Evolutionary conservation across 169 alveolate genomes (phyloP).

Genomic region (Eimeria tenella): DNA sequence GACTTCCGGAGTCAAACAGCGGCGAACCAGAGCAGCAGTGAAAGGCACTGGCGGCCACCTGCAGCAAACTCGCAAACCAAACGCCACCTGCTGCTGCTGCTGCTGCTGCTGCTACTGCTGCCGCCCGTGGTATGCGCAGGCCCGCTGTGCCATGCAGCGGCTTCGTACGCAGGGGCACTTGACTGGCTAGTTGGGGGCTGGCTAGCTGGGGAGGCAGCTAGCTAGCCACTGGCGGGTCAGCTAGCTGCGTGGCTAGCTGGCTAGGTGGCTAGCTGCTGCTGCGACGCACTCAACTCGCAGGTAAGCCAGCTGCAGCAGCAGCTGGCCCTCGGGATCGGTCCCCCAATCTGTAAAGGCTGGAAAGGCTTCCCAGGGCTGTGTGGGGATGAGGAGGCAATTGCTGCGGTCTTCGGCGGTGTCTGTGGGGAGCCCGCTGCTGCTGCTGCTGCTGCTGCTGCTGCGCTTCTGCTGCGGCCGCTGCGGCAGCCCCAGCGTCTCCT

Average conservation of each 20-base stretch:
- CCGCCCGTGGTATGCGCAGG: not conserved
- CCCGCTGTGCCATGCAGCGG: too few relatives aligned
- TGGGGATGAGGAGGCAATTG: not conserved
- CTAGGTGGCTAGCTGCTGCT: not conserved
- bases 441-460: slow-evolving; percentile 2
- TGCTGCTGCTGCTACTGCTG: slow-evolving; percentile 30
- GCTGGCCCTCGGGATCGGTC: slow-evolving; percentile 22
- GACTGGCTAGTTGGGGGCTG: not conserved
- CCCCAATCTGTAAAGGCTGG: slow-evolving; percentile 25
- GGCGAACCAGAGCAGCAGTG: not conserved
- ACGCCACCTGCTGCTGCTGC: not conserved
- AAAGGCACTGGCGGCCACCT: not conserved
- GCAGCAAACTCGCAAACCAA: not conserved
- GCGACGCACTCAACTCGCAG: not conserved
- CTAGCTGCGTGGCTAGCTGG: too few relatives aligned
- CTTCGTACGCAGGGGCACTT: too few relatives aligned
- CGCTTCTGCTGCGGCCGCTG: slow-evolving; percentile 18
- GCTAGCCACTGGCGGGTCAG: too few relatives aligned
- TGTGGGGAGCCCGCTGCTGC: not conserved
- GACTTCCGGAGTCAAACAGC: not conserved
- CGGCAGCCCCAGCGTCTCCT: slow-evolving; percentile 38
- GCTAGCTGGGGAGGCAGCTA: not conserved
- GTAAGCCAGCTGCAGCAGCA: slow-evolving; percentile 11
- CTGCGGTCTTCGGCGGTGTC: not conserved
- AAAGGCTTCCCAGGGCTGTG: not conserved